These are phyloP conservation scores for Dactylonectria macrodidyma DNA, from an alignment of 2,329 filamentous ascomycete species.

Conservation along the genomic window DNA sequence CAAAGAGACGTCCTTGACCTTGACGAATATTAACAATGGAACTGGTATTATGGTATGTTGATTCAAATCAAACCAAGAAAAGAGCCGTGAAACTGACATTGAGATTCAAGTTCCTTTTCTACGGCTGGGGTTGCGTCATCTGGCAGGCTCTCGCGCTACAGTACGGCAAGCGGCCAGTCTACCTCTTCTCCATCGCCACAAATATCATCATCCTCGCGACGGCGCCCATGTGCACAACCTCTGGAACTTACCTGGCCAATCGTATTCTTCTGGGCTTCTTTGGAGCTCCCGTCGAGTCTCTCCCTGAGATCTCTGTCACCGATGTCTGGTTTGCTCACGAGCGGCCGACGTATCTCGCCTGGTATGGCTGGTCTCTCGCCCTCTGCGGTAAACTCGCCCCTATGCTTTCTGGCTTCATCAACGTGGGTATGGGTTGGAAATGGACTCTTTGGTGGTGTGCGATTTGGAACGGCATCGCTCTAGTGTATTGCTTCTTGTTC, in stretches of 20 bases:
- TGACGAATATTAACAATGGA: conserved; percentile 50
- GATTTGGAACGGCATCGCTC: conserved; percentile 48
- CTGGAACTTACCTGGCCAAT: conserved; percentile 46
- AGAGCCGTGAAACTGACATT: neutral
- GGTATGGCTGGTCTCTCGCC: conserved; percentile 48
- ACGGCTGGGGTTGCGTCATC: conserved; percentile 52
- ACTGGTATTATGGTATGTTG: conserved; percentile 47
- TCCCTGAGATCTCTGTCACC: conserved; percentile 48
- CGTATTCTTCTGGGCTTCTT: conserved; percentile 49
- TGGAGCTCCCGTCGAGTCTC: conserved; percentile 48
- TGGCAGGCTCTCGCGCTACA: conserved; percentile 52
- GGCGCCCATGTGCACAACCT: conserved; percentile 45
- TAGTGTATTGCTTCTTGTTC: conserved; percentile 62
- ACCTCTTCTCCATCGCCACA: conserved; percentile 47
- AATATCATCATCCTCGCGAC: conserved; percentile 48
- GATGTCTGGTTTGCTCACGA: conserved; percentile 51
- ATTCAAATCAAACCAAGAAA: neutral
- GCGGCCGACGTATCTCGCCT: conserved; percentile 46
- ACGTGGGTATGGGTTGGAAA: conserved; percentile 49
- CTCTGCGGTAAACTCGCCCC: conserved; percentile 51
- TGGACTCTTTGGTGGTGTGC: conserved; percentile 53
- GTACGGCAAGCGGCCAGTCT: conserved; percentile 51
- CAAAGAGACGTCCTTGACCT: conserved; percentile 37
- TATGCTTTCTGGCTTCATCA: conserved; percentile 53
- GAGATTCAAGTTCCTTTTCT: conserved; percentile 47